Percentiles rank a stretch among this genome's conserved stretches.
These are phyloP conservation scores for Coffea eugenioides DNA, from an alignment of 257 asterid genomes.

Conservation along the genomic window DNA sequence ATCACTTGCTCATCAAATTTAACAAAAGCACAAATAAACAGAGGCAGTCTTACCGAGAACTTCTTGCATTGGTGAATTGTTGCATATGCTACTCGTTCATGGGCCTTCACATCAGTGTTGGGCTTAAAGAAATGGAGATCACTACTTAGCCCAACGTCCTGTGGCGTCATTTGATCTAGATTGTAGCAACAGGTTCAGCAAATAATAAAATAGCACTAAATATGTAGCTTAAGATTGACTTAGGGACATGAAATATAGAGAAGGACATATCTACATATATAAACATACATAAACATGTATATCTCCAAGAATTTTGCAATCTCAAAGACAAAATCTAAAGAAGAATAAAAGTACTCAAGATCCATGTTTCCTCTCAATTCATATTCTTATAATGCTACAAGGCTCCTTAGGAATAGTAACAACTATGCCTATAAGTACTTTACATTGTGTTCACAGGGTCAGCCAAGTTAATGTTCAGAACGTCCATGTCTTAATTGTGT, in stretches of 20 bases:
- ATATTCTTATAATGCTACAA: neutral
- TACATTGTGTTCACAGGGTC: neutral
- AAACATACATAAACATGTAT: neutral
- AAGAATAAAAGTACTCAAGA: neutral
- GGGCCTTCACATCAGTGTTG: conserved; percentile 34
- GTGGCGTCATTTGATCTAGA: conserved; percentile 63
- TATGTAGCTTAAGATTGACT: neutral
- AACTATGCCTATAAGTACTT: neutral
- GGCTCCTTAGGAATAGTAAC: neutral
- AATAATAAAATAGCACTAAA: neutral
- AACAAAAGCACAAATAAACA: neutral
- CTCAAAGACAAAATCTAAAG: neutral
- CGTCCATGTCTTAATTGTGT: neutral
- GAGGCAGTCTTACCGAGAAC: conserved; percentile 51
- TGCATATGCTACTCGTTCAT: conserved; percentile 60
- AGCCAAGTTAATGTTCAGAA: neutral
- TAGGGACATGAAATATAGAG: neutral
- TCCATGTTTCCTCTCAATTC: neutral
- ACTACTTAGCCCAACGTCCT: conserved; percentile 66
- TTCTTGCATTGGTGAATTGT: conserved; percentile 54
- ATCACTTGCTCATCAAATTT: neutral
- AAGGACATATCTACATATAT: neutral
- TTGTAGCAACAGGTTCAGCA: neutral
- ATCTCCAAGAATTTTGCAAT: neutral
- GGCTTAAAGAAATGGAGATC: conserved; percentile 63